phyloP scores from a whole-genome alignment of 2,329 filamentous ascomycete species.

The Atkinsonella texensis region DNA sequence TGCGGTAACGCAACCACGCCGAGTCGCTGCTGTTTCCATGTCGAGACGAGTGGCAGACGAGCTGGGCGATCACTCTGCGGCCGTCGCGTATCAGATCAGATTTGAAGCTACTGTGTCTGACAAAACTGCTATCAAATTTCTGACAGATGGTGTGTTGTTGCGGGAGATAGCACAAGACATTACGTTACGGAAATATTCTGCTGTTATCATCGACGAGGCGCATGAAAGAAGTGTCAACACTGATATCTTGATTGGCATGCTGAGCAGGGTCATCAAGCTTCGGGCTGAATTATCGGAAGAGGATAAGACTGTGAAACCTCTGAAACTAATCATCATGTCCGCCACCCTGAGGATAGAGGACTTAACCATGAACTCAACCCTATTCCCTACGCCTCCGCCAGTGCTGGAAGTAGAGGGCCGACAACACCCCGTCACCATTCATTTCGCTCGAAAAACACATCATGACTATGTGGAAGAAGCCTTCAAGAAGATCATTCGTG shows the following conservation, averaged over 20 bases:
- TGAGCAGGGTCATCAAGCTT: slow-evolving; percentile 82
- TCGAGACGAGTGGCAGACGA: slow-evolving; percentile 83
- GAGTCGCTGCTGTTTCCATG: slow-evolving; percentile 95
- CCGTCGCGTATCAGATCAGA: slow-evolving; percentile 86
- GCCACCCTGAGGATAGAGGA: slow-evolving; percentile 86
- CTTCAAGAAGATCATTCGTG: slow-evolving; percentile 74
- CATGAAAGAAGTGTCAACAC: slow-evolving; percentile 97
- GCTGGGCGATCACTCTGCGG: slow-evolving; percentile 61
- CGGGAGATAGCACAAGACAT: slow-evolving; percentile 88
- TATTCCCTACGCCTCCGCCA: slow-evolving; percentile 71
- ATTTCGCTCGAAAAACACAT: slow-evolving; percentile 74
- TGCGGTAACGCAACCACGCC: slow-evolving; percentile 84
- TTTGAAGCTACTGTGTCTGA: slow-evolving; percentile 76
- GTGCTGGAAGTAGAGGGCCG: slow-evolving; percentile 83
- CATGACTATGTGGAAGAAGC: slow-evolving; percentile 86
- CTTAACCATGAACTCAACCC: slow-evolving; percentile 68
- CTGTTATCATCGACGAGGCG: slow-evolving; percentile 89
- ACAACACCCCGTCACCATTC: slow-evolving; percentile 79
- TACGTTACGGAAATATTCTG: slow-evolving; percentile 77
- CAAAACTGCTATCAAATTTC: slow-evolving; percentile 90
- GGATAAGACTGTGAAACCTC: slow-evolving; percentile 56
- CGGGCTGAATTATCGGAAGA: slow-evolving; percentile 63
- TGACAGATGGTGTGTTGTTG: slow-evolving; percentile 94
- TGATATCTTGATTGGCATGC: slow-evolving; percentile 94
- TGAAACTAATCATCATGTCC: slow-evolving; percentile 97